Conservation (phyloP, 176 grass and related monocot species). For the Dactylis glomerata region DNA sequence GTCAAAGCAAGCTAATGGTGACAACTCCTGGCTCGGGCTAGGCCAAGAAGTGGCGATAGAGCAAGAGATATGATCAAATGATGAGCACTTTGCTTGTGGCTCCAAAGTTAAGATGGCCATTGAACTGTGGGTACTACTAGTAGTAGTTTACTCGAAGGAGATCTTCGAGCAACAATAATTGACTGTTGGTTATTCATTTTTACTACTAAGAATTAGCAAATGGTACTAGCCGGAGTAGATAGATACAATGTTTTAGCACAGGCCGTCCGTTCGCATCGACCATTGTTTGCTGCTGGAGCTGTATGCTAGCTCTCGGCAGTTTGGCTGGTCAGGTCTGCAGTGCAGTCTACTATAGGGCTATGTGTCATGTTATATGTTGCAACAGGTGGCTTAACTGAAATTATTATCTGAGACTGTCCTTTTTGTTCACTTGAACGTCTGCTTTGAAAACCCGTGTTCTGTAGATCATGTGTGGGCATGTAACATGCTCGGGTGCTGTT, state of each 20-base stretch:
- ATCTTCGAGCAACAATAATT: conserved; percentile 30
- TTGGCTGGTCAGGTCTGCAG: conserved; percentile 1
- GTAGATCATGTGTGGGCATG: not conserved
- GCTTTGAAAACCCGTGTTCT: not conserved
- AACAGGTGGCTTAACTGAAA: not conserved
- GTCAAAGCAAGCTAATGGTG: conserved; percentile 18
- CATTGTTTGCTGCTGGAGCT: conserved; percentile 49
- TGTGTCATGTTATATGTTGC: not conserved
- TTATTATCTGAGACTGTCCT: not conserved
- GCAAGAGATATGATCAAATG: conserved; percentile 25
- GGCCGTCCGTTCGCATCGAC: not conserved
- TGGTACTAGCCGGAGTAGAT: not conserved
- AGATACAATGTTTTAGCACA: not conserved
- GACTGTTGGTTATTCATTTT: conserved; percentile 2
- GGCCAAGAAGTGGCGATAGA: conserved; percentile 24
- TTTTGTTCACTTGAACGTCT: not conserved
- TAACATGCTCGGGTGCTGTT: not conserved
- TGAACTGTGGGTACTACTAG: not conserved
- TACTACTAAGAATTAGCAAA: not conserved
- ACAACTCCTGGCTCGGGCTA: conserved; percentile 36
- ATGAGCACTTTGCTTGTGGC: not conserved
- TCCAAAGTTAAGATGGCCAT: not conserved
- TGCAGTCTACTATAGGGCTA: not conserved
- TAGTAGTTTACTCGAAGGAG: not conserved
- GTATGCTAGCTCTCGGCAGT: conserved; percentile 19